Conservation (phyloP, 495 filamentous ascomycete species). For the Podospora didyma region DNA sequence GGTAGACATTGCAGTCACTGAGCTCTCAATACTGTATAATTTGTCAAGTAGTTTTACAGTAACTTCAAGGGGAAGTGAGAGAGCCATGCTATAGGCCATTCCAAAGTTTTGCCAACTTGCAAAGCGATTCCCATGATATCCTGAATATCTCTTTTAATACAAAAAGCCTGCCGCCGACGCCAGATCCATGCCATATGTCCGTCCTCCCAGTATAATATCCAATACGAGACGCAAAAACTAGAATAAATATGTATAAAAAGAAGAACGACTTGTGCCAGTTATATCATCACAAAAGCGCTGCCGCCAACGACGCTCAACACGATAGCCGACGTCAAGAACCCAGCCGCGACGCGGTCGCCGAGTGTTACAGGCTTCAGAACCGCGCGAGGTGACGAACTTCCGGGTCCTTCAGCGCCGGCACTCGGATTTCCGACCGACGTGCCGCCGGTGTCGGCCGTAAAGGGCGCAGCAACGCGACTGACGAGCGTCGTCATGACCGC, state of each 20-base stretch:
- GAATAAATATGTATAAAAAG: neutral
- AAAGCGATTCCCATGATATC: too few relatives aligned
- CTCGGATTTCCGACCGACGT: conserved; percentile 58
- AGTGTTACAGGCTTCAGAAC: conserved; percentile 41
- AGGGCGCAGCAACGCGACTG: conserved; percentile 40
- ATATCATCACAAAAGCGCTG: conserved; percentile 39
- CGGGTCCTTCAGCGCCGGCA: conserved; percentile 42
- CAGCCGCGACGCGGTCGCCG: conserved; percentile 60
- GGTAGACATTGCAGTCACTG: too few relatives aligned
- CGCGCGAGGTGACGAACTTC: conserved; percentile 17
- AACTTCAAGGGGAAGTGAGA: too few relatives aligned
- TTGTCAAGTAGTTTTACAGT: too few relatives aligned
- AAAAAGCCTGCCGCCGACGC: too few relatives aligned
- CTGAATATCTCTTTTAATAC: too few relatives aligned
- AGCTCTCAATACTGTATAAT: too few relatives aligned
- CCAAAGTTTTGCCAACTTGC: too few relatives aligned
- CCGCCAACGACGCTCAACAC: conserved; percentile 49
- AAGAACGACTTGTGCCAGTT: neutral
- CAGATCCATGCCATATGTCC: too few relatives aligned
- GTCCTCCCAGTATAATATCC: too few relatives aligned
- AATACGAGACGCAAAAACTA: neutral
- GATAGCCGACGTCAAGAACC: conserved; percentile 59
- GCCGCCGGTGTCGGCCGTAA: conserved; percentile 58
- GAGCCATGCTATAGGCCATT: too few relatives aligned
- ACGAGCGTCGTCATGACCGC: conserved; percentile 63